Base-by-base conservation (phyloP, 257 asterid species). In the Paulownia fortunei region DNA sequence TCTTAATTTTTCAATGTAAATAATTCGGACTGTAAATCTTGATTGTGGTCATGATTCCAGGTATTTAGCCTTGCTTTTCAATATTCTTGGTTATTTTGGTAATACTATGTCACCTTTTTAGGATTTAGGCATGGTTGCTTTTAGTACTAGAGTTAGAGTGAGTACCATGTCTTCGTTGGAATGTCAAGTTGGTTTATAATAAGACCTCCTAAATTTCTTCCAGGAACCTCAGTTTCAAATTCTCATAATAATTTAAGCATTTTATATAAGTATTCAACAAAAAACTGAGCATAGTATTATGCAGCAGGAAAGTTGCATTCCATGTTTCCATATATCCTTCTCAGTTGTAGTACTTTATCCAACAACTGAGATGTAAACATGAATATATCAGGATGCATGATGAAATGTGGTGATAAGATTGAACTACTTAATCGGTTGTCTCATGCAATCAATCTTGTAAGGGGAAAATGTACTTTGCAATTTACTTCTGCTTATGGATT, bases 1-100 rank as follows among this genome's bases (percentile, higher is more conserved):
- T 67, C 54, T 58, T 36, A 39, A 23, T 24, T 72, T 54, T 72
- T 21, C 11, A 11, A 60, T 76, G 42, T 58, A 8, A 49, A 61
- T n/a, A 26, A 60, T 44, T 26, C 10, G 27, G 6, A 37, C 12
- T 18, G 66, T 15, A 30, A 30, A 10, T 61, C 72, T 74, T 64
- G 42, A 32, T 77, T 58, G 8, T 47, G 6, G n/a, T 42, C 7
- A 13, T 23, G 9, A 30, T 47, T 5, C 30, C 5, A 10, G 8
- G 56, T 58, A 47, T 23, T 58, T 44, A 9, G 3, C 36, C n/a
- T 2, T 74, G 61, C 24, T 61, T 47, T 74, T 10, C 11, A 32
- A 11, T 4, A n/a, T 1, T 5, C 37, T 46, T 75, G 60, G 32
- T 49, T 70, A 0, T 42, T 67, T 42, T 66, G 47, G 21, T 8